Base-by-base conservation (phyloP, 495 filamentous ascomycete species). In the Penicillium silybi region DNA sequence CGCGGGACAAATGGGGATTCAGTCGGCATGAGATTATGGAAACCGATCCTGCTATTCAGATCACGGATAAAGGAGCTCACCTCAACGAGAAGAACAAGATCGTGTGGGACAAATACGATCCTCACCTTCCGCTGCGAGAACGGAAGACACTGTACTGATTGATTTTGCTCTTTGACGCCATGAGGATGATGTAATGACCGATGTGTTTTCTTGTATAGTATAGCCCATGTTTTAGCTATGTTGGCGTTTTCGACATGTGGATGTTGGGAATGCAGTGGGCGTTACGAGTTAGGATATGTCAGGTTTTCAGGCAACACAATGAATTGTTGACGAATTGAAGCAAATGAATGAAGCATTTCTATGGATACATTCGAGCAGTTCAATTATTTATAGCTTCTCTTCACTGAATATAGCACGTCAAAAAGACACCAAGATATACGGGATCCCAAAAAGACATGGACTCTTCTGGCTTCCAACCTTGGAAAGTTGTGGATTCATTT, bases 61-160 rank as follows among this genome's bases (percentile, higher is more conserved):
- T 82, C 23, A 87, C 77, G 15, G 85, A 89, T 59, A 71, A 80
- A 50, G 85, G 82, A 2, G 86, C 85, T 2, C 81, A 78, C 69
- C 61, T 89, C 17, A 76, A 87, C 60, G 80, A 80, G 52, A 81
- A 74, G 67, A 79, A 80, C 42, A 84, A 77, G 62, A 78, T 83
- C 19, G 72, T 76, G 23, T 85, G 80, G 80, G 75, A 80, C 53
- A 76, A 73, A 46, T 69, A 72, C 46, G 70, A 74, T 53, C 68
- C 71, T 17, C 53, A 66, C 26, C 57, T 76, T 50, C 73, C 71
- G 4, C 42, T 74, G 27, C 66, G 70, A 53, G 65, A 73, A 43
- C 41, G 63, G 51, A 76, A 74, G 56, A 65, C 60, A 10, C 27
- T 74, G 4, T 75, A 73, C 54, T 75, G 51, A 64, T 44, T 18